phyloP scores from a whole-genome alignment of 306 rosid species.

The Purshia tridentata region DNA sequence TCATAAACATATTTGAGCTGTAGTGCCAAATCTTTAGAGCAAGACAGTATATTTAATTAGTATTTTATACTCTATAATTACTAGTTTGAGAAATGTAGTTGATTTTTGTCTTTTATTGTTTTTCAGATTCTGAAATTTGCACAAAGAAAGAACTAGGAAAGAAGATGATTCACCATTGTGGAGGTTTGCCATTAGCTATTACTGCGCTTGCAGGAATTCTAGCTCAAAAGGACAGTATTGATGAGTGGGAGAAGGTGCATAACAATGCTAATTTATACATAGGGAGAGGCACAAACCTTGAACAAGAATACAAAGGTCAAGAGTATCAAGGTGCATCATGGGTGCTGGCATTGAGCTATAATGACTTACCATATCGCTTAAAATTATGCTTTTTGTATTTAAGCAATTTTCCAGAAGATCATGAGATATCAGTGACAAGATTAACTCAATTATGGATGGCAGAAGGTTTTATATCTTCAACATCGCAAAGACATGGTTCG shows the following conservation, averaged over 20 bases:
- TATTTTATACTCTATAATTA: background rate
- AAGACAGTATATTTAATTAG: too few relatives aligned
- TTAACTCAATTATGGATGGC: conserved; percentile 14
- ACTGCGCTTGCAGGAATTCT: background rate
- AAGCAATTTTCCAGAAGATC: conserved; percentile 4
- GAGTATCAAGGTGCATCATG: background rate
- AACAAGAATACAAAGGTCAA: background rate
- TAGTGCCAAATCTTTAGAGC: too few relatives aligned
- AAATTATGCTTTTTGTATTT: conserved; percentile 15
- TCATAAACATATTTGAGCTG: too few relatives aligned
- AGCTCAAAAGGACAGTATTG: background rate
- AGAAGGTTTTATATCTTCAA: conserved; percentile 11
- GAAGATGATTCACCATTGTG: background rate
- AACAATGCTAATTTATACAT: background rate
- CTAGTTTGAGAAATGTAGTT: background rate
- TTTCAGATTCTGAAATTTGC: background rate
- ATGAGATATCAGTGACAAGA: background rate
- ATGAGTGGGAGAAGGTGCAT: conserved; percentile 3
- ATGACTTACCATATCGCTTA: background rate
- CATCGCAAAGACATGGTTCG: background rate
- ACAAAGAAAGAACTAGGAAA: background rate
- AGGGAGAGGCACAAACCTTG: background rate
- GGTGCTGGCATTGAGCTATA: conserved; percentile 18
- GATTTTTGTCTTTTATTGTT: background rate
- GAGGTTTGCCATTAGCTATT: conserved; percentile 20